Conservation (phyloP, 371 early-diverging fungal species). For the Blakeslea trispora region DNA sequence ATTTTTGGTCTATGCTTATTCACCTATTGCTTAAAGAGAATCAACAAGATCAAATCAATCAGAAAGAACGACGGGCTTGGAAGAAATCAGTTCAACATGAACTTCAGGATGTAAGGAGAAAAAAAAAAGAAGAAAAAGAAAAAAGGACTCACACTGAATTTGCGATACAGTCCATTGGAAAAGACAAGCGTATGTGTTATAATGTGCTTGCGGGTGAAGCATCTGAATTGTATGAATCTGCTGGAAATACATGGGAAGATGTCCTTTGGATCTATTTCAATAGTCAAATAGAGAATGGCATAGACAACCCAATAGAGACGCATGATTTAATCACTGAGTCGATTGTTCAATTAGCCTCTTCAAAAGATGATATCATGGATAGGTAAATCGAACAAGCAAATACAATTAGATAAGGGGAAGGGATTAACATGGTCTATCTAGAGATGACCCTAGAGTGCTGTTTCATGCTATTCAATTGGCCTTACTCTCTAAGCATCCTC, state of each 20-base stretch:
- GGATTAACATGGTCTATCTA: background rate
- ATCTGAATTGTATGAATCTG: conserved; percentile 6
- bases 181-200: background rate
- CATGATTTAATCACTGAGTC: background rate
- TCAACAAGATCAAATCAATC: background rate
- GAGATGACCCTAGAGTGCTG: conserved; percentile 17
- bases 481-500: conserved; percentile 9
- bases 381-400: conserved; percentile 1
- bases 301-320: conserved; percentile 3
- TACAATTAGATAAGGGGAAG: no score
- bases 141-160: no score
- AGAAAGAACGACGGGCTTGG: conserved; percentile 8
- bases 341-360: conserved; percentile 2
- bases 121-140: no score
- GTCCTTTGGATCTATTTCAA: conserved; percentile 41
- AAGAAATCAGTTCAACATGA: conserved; percentile 7
- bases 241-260: conserved; percentile 41
- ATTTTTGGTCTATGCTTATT: no score
- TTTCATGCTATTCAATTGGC: conserved; percentile 23
- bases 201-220: conserved; percentile 6
- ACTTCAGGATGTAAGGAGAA: conserved; percentile 11
- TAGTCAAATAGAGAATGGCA: conserved; percentile 9
- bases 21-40: background rate
- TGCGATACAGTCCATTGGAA: background rate
- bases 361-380: conserved; percentile 17